Base-by-base conservation (phyloP, 2,329 filamentous ascomycete genomes). In the Stagonosporopsis cucurbitacearum region DNA sequence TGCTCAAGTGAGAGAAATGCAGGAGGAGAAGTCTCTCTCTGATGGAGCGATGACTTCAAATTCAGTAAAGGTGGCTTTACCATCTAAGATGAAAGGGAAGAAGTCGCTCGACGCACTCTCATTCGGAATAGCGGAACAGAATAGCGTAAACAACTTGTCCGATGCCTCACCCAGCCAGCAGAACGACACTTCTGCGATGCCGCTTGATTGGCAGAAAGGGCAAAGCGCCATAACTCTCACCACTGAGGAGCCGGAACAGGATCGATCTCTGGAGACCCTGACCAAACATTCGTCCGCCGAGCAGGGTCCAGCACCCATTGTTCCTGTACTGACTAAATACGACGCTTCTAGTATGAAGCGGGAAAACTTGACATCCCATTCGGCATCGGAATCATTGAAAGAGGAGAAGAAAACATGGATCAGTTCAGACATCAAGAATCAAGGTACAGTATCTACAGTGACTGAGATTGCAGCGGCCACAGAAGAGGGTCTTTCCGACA, bases 351-450 rank as follows among this genome's bases (percentile, higher is more conserved):
- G 71, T 17, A 64, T 69, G 22, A 64, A 69, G n/a, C 54, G 59
- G 15, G 66, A 65, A 47, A 59, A 71, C 19, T 44, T 46, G 13
- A 71, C 64, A 46, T 69, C 65, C 26, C 57, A 67, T 22, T 66
- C 65, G 3, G 65, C 65, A 9, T 57, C 59, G 50, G 60, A 70
- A 47, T 57, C 57, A 4, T 8, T 50, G 9, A 57, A 60, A 12
- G 26, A 35, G 19, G 50, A 58, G 20, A 5, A 26, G 20, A 33
- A 40, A 19, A 8, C 32, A 9, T 11, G 12, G 4, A 15, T 22
- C 46, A 19, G 25, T 60, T 39, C 23, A 17, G 17, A 42, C 30
- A 17, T 19, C 20, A n/a, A 17, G 45, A 58, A 59, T 50, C 59
- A 50, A 25, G 39, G 50, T 50, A 55, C 40, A 2, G 48, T 46